These are phyloP conservation scores for Cupressus sempervirens DNA, from an alignment of 75 land plant species.

Conservation along the genomic window DNA sequence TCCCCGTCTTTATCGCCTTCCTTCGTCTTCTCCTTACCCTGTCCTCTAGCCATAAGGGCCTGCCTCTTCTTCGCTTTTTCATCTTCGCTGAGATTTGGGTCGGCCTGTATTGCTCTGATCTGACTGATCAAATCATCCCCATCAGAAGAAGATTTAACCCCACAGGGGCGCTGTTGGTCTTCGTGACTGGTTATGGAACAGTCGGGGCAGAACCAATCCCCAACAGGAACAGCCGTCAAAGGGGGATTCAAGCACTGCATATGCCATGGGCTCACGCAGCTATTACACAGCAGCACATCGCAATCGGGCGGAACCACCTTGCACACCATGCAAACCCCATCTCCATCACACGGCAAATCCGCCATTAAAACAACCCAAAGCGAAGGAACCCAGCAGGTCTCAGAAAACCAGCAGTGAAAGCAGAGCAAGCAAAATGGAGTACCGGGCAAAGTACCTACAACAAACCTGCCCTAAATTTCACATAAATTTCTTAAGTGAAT, in stretches of 20 bases:
- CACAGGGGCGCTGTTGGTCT: background rate
- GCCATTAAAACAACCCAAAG: slow-evolving; percentile 13
- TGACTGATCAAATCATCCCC: slow-evolving; percentile 32
- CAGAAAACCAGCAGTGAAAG: too few relatives aligned
- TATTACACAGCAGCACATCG: slow-evolving; percentile 53
- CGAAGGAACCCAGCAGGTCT: background rate
- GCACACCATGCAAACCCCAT: slow-evolving; percentile 82
- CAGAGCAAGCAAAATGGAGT: too few relatives aligned
- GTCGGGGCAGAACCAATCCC: slow-evolving; percentile 77
- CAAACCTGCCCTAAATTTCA: too few relatives aligned
- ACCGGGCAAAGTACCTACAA: too few relatives aligned
- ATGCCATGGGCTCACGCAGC: slow-evolving; percentile 86
- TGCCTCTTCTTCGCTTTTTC: slow-evolving; percentile 81
- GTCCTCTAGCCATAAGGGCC: slow-evolving; percentile 44
- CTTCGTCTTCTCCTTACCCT: background rate
- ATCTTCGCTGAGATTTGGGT: slow-evolving; percentile 41
- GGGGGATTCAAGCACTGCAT: slow-evolving; percentile 60
- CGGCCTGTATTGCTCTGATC: slow-evolving; percentile 74
- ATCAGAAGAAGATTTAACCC: background rate
- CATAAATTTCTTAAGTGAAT: too few relatives aligned
- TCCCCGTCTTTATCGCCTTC: background rate
- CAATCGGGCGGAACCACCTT: slow-evolving; percentile 44
- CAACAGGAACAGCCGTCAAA: slow-evolving; percentile 26
- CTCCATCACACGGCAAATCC: slow-evolving; percentile 78
- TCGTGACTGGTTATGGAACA: slow-evolving; percentile 29